phyloP scores from a whole-genome alignment of 805 yeast genomes.

The Jamesozyma hellenica region DNA sequence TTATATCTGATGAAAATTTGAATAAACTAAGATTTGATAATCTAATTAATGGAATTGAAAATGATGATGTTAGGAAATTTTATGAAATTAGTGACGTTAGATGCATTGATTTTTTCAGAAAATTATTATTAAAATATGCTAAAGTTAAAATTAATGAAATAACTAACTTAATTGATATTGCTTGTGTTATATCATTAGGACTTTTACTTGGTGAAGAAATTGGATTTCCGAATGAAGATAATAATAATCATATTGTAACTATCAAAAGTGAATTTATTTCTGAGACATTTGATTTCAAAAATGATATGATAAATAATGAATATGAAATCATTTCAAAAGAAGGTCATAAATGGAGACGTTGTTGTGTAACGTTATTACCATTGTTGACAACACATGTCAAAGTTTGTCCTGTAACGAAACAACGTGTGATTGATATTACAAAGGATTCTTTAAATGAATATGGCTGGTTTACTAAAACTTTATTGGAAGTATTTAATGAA shows the following conservation, averaged over 20 bases:
- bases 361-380: conserved; percentile 32
- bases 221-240: conserved; percentile 1
- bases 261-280: conserved; percentile 23
- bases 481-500: conserved; percentile 17
- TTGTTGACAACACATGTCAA: conserved; percentile 27
- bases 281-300: conserved; percentile 18
- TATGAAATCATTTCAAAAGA: conserved; percentile 20
- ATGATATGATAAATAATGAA: conserved; percentile 4
- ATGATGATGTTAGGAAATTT: neutral
- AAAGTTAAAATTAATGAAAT: conserved; percentile 10
- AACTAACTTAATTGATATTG: conserved; percentile 19
- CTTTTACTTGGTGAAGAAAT: conserved; percentile 4
- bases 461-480: conserved; percentile 29
- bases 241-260: neutral
- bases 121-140: conserved; percentile 22
- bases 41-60: conserved; percentile 9
- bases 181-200: conserved; percentile 18
- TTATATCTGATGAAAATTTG: conserved; percentile 12
- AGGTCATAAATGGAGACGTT: conserved; percentile 30
- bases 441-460: conserved; percentile 21
- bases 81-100: neutral
- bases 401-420: conserved; percentile 29
- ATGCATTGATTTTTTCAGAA: conserved; percentile 14
- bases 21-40: conserved; percentile 17
- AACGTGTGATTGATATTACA: conserved; percentile 23